These are phyloP conservation scores for Paracoccidioides brasiliensis DNA, from an alignment of 2,329 filamentous ascomycete species.

Conservation along the genomic window DNA sequence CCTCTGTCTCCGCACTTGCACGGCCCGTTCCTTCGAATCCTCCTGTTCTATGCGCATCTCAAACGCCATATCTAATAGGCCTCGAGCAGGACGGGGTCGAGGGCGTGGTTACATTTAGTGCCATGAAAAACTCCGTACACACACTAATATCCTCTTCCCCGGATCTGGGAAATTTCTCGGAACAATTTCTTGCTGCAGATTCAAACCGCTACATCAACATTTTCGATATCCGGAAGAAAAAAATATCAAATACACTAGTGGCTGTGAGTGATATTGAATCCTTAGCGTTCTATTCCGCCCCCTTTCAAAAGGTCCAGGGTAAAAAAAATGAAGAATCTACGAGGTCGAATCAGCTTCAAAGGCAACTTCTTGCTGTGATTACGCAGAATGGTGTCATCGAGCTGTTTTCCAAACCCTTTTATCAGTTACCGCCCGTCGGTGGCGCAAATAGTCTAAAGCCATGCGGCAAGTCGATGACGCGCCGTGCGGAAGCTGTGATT, in stretches of 20 bases:
- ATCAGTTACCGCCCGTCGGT: slow-evolving; percentile 20
- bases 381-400: slow-evolving; percentile 38
- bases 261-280: slow-evolving; percentile 34
- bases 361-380: slow-evolving; percentile 34
- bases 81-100: slow-evolving; percentile 26
- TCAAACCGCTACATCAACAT: slow-evolving; percentile 39
- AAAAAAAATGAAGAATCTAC: slow-evolving; percentile 8
- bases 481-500: slow-evolving; percentile 33
- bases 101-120: slow-evolving; percentile 31
- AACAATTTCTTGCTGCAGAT: slow-evolving; percentile 37
- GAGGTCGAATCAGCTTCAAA: slow-evolving; percentile 16
- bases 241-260: slow-evolving; percentile 36
- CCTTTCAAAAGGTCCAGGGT: slow-evolving; percentile 7
- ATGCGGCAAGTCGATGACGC: slow-evolving; percentile 32
- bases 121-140: slow-evolving; percentile 38
- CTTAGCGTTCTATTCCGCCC: slow-evolving; percentile 24
- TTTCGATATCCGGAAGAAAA: slow-evolving; percentile 32
- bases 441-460: slow-evolving; percentile 31
- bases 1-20: slow-evolving; percentile 29
- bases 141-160: slow-evolving; percentile 32
- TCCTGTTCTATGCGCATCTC: slow-evolving; percentile 38
- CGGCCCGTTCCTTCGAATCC: slow-evolving; percentile 29
- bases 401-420: slow-evolving; percentile 38
- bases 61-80: slow-evolving; percentile 36
- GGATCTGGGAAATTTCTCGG: slow-evolving; percentile 19